Conservation (phyloP, 1,284 basidiomycete genomes). For the Grifola frondosa region DNA sequence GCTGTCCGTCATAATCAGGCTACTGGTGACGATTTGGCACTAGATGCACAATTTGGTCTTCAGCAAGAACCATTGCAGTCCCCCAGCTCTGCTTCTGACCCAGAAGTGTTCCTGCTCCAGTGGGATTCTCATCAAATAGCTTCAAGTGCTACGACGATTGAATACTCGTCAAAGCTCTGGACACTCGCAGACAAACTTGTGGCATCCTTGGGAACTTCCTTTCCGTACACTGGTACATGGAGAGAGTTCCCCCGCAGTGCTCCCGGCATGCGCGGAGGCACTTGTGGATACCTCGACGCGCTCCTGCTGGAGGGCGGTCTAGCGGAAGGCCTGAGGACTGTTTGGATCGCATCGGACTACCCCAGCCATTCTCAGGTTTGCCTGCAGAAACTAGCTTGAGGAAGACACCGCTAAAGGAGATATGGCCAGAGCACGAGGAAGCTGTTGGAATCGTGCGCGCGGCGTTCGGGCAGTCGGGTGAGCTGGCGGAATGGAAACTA, state of each 20-base stretch:
- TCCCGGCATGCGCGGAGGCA: constrained; percentile 44
- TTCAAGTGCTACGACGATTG: constrained; percentile 17
- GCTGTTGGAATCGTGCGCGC: constrained; percentile 41
- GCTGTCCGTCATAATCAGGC: background rate
- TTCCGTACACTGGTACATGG: constrained; percentile 52
- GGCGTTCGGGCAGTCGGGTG: constrained; percentile 41
- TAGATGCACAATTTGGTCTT: background rate
- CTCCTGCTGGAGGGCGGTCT: constrained; percentile 34
- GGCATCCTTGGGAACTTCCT: constrained; percentile 38
- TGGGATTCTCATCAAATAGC: constrained; percentile 45
- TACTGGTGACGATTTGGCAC: no score
- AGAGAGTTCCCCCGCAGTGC: constrained; percentile 39
- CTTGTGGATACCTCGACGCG: constrained; percentile 41
- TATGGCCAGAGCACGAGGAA: constrained; percentile 2
- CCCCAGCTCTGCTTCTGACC: constrained; percentile 3
- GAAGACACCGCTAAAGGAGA: background rate
- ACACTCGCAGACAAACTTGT: constrained; percentile 37
- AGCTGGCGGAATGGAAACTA: constrained; percentile 39
- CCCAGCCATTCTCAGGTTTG: constrained; percentile 30
- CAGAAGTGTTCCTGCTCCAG: constrained; percentile 43
- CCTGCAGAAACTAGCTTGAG: background rate
- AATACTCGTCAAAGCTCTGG: constrained; percentile 41
- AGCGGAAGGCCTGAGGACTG: constrained; percentile 30
- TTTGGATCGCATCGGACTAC: constrained; percentile 52
- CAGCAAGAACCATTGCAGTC: background rate